Base-by-base conservation (phyloP, 164 flowering plant species). In the Dillenia turbinata region DNA sequence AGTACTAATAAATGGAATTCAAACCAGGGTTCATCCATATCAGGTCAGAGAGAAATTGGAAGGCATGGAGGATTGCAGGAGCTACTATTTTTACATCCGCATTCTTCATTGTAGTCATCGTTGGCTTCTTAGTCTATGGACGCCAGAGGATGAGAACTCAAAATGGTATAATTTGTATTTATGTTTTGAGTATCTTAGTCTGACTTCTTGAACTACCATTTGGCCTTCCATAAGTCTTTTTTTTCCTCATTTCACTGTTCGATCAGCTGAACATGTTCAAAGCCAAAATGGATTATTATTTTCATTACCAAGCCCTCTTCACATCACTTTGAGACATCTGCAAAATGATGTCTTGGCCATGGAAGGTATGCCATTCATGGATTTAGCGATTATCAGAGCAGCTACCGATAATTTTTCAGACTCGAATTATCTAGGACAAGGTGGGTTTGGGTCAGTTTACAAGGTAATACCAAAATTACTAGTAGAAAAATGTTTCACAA, bases 391-490 rank as follows among this genome's bases (percentile, higher is more conserved):
- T 8, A 54, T 77, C 48, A 48, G 22, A 22, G 49, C 55, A 2
- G 72, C 73, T 19, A 75, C 73, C 26, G 47, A 70, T n/a, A 17
- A 65, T 46, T 73, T 76, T 44, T 73, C 74, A 2, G 67, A 63
- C n/a, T 22, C 15, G 15, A 70, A 73, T 43, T 73, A 70, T 68
- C 66, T 76, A 40, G 79, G 79, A 57, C 64, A 70, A 51, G 79
- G 79, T 53, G 79, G 77, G 15, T 73, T 69, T 40, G 79, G 79
- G 1, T 8, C 57, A 13, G 76, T 72, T 19, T 68, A 72, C 56
- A 68, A 68, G 76, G 76, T 72, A 68, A 44, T 12, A 33, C 7
- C 12, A 49, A 15, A 9, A 1, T 47, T 12, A 47, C 11, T 5
- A 6, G 5, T 9, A 10, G 44, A 5, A 10, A 40, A 33, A 8